A percentile compares a stretch with the other conserved stretches of the same genome.
Conservation (phyloP, 2,329 filamentous ascomycete genomes). For the Talaromyces funiculosus region DNA sequence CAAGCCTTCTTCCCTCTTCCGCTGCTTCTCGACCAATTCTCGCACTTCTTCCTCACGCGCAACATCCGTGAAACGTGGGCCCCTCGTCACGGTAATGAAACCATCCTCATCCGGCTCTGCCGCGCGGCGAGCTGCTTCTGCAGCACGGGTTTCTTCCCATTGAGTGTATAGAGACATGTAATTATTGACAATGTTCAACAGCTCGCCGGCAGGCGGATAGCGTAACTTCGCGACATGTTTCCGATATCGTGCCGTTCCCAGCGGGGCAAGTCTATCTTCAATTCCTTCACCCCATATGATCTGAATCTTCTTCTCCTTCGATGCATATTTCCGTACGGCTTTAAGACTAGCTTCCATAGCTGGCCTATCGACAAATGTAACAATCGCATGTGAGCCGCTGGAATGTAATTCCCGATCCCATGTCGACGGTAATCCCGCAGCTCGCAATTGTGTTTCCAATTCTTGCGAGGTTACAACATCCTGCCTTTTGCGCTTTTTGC, state of each 20-base stretch:
- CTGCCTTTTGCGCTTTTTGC: slow-evolving; percentile 57
- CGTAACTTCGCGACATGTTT: slow-evolving; percentile 62
- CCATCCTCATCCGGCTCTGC: slow-evolving; percentile 89
- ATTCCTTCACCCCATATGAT: slow-evolving; percentile 61
- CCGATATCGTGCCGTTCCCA: slow-evolving; percentile 52
- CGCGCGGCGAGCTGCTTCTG: slow-evolving; percentile 57
- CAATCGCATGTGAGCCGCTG: slow-evolving; percentile 73
- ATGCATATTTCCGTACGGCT: slow-evolving; percentile 58
- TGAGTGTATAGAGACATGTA: slow-evolving; percentile 76
- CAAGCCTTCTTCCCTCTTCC: slow-evolving; percentile 59
- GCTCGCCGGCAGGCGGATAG: slow-evolving; percentile 60
- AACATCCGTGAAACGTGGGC: slow-evolving; percentile 65
- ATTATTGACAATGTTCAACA: slow-evolving; percentile 72
- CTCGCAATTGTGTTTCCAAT: slow-evolving; percentile 51
- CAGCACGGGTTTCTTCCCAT: slow-evolving; percentile 60
- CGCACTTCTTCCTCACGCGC: slow-evolving; percentile 67
- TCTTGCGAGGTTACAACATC: slow-evolving; percentile 43
- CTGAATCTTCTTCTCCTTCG: slow-evolving; percentile 30
- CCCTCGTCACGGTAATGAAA: slow-evolving; percentile 84
- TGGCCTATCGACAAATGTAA: slow-evolving; percentile 75
- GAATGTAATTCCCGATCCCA: slow-evolving; percentile 67
- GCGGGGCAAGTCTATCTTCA: slow-evolving; percentile 49
- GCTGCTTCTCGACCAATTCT: slow-evolving; percentile 52
- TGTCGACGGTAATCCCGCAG: slow-evolving; percentile 59
- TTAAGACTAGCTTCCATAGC: slow-evolving; percentile 73